Evolutionary conservation across 2,329 filamentous ascomycete genomes (phyloP).

Genomic region (Paecilomyces sp.): DNA sequence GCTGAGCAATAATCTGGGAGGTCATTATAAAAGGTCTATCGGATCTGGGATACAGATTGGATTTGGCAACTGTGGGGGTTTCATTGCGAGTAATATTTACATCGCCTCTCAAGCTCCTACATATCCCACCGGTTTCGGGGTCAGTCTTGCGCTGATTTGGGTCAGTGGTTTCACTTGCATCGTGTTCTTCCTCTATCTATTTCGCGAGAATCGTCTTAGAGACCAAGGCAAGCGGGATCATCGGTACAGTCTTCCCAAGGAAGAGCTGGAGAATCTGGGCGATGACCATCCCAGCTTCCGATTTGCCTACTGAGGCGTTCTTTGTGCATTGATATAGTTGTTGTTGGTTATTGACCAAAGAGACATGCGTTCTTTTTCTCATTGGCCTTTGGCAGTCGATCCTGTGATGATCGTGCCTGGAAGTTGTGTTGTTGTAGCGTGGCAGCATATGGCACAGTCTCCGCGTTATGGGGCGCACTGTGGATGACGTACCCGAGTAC

Average conservation of each 20-base stretch:
- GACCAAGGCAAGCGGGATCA: constrained; percentile 28
- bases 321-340: neutral
- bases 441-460: no score
- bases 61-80: constrained; percentile 26
- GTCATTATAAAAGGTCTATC: constrained; percentile 52
- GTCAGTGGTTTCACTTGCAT: constrained; percentile 23
- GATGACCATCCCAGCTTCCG: constrained; percentile 33
- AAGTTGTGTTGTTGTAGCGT: no score
- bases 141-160: constrained; percentile 26
- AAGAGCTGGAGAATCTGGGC: constrained; percentile 31
- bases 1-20: constrained; percentile 51
- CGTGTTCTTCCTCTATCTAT: constrained; percentile 22
- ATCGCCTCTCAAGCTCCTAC: constrained; percentile 19
- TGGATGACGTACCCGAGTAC: no score
- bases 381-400: neutral
- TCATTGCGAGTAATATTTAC: constrained; percentile 29
- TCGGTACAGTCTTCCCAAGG: constrained; percentile 22
- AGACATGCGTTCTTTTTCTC: neutral
- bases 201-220: constrained; percentile 30
- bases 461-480: no score
- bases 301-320: constrained; percentile 22
- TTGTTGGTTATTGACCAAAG: neutral
- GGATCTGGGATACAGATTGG: constrained; percentile 46
- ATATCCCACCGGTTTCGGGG: constrained; percentile 20
- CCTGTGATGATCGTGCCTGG: no score